phyloP scores from a whole-genome alignment of 495 filamentous ascomycete genomes.

The Podospora sp. region DNA sequence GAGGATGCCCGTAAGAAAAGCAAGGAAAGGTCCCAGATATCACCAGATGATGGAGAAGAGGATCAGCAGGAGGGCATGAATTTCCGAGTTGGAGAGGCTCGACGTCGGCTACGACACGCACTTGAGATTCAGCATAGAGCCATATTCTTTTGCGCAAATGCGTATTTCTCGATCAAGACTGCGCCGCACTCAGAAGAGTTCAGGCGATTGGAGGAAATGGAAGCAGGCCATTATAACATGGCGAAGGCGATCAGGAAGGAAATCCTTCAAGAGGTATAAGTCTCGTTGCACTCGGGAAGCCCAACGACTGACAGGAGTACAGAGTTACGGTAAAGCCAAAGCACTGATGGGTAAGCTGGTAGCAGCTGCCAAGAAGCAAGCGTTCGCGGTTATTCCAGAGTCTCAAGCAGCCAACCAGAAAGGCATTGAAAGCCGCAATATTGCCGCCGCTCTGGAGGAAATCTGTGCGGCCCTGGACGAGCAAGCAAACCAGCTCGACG shows the following conservation, averaged over 20 bases:
- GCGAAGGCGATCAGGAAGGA: slow-evolving; percentile 79
- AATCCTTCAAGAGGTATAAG: slow-evolving; percentile 57
- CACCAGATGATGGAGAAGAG: slow-evolving; percentile 44
- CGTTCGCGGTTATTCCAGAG: slow-evolving; percentile 66
- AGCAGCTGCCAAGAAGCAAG: slow-evolving; percentile 48
- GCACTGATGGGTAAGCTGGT: slow-evolving; percentile 52
- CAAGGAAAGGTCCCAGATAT: slow-evolving; percentile 24
- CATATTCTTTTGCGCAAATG: slow-evolving; percentile 81
- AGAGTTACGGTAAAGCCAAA: slow-evolving; percentile 38
- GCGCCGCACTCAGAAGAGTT: slow-evolving; percentile 67
- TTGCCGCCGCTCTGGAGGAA: slow-evolving; percentile 35
- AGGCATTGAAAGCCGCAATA: slow-evolving; percentile 41
- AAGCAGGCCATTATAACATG: slow-evolving; percentile 70
- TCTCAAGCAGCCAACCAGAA: slow-evolving; percentile 33
- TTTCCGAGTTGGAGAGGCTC: slow-evolving; percentile 56
- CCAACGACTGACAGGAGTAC: slow-evolving; percentile 18
- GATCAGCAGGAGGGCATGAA: slow-evolving; percentile 33
- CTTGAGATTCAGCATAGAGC: slow-evolving; percentile 82
- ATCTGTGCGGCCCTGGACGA: slow-evolving; percentile 62
- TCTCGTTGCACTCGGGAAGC: neutral
- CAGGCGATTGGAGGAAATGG: slow-evolving; percentile 63
- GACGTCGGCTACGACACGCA: slow-evolving; percentile 66
- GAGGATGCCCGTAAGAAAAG: slow-evolving; percentile 42
- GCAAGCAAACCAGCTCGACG: slow-evolving; percentile 67
- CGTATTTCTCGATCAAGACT: slow-evolving; percentile 80